Evolutionary conservation across 169 alveolate species (phyloP).

Genomic region (Plasmodium vinckei): DNA sequence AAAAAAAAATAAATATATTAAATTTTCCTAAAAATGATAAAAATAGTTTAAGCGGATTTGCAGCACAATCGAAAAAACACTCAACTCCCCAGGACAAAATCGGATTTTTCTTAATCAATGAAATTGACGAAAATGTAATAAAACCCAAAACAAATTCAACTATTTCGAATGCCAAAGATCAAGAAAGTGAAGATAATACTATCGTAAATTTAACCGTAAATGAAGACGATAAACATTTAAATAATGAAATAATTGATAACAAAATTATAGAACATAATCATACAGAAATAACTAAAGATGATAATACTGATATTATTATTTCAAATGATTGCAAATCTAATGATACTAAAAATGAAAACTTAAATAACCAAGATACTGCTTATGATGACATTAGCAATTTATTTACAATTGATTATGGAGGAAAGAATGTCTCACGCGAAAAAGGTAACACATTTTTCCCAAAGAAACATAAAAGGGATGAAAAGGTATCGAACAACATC

Average conservation of each 20-base stretch:
- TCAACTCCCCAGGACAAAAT: not conserved
- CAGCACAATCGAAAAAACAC: too few relatives aligned
- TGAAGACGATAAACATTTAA: not conserved
- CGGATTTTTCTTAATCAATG: constrained; percentile 38
- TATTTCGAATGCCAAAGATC: not conserved
- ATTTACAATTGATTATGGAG: constrained; percentile 55
- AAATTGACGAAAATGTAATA: constrained; percentile 38
- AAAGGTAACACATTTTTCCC: not conserved
- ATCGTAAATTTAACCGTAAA: not conserved
- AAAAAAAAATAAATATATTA: constrained; percentile 16
- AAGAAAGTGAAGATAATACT: not conserved
- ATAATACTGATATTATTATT: not conserved
- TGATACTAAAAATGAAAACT: not conserved
- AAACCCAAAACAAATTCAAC: not conserved
- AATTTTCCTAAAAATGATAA: not conserved
- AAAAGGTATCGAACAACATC: too few relatives aligned
- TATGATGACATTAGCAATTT: constrained; percentile 3
- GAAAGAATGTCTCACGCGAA: not conserved
- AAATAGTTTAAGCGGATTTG: not conserved
- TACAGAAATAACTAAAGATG: too few relatives aligned
- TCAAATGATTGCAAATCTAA: not conserved
- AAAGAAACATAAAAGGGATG: too few relatives aligned
- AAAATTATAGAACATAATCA: too few relatives aligned
- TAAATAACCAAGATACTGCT: not conserved
- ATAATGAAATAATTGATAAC: not conserved